A percentile compares a stretch with the other conserved stretches of the same genome.
Evolutionary conservation across 768 basidiomycete genomes (phyloP).

Genomic region (Lentinula sp.): DNA sequence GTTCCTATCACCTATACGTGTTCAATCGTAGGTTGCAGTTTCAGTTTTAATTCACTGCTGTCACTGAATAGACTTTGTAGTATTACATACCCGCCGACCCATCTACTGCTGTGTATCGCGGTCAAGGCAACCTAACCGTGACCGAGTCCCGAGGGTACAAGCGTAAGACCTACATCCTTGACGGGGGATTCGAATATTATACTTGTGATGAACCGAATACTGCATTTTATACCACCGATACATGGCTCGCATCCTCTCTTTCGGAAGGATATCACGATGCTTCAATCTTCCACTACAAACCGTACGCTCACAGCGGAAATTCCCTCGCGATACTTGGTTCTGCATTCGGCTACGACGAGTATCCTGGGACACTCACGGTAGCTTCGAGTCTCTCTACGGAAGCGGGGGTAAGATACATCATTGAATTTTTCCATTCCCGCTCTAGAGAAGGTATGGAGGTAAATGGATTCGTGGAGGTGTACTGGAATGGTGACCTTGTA

Average conservation of each 20-base stretch:
- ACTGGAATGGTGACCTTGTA: conserved; percentile 36
- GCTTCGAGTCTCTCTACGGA: conserved; percentile 25
- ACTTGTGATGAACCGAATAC: conserved; percentile 19
- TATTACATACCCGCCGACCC: conserved; percentile 38
- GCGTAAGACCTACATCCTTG: conserved; percentile 30
- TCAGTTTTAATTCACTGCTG: not conserved
- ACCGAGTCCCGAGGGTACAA: conserved; percentile 42
- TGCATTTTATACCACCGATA: conserved; percentile 27
- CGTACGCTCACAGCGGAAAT: conserved; percentile 34
- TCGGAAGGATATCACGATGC: conserved; percentile 34
- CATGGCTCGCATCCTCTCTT: conserved; percentile 35
- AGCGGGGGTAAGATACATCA: conserved; percentile 29
- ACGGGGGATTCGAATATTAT: conserved; percentile 41
- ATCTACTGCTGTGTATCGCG: conserved; percentile 40
- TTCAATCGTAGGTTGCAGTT: conserved; percentile 32
- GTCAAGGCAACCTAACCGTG: conserved; percentile 38
- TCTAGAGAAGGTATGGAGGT: conserved; percentile 25
- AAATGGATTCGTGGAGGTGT: conserved; percentile 29
- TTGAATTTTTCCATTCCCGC: conserved; percentile 37
- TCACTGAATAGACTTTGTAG: conserved; percentile 15
- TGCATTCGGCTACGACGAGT: conserved; percentile 27
- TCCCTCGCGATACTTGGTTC: conserved; percentile 38
- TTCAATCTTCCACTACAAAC: conserved; percentile 34
- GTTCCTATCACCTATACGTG: conserved; percentile 44
- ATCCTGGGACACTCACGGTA: conserved; percentile 32